phyloP scores from a whole-genome alignment of 1,284 basidiomycete genomes.

The Cutaneotrichosporon arboriforme region DNA sequence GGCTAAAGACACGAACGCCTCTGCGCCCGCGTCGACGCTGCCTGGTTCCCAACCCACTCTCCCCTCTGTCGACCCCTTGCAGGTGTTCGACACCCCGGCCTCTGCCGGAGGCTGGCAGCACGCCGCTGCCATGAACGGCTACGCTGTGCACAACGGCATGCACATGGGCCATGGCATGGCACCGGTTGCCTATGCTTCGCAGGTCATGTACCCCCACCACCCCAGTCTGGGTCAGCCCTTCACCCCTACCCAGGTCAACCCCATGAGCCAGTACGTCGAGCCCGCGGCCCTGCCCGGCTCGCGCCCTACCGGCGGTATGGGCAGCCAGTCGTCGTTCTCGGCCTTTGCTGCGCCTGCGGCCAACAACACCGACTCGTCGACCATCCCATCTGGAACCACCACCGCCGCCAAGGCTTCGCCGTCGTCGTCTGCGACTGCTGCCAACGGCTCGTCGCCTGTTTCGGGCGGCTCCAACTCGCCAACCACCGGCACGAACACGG shows the following conservation, averaged over 20 bases:
- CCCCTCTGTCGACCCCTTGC: constrained; percentile 6
- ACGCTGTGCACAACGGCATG: not conserved
- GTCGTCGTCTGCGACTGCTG: not conserved
- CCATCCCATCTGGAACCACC: not conserved
- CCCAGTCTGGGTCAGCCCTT: constrained; percentile 2
- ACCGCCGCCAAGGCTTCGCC: not conserved
- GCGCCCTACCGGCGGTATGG: not conserved
- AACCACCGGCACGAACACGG: not conserved
- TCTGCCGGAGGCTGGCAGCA: not conserved
- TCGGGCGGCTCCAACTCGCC: constrained; percentile 6
- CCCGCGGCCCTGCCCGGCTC: constrained; percentile 3
- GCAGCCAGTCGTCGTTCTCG: constrained; percentile 1
- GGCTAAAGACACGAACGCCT: not conserved
- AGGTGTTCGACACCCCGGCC: constrained; percentile 8
- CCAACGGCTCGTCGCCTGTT: not conserved
- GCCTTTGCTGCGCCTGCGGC: not conserved
- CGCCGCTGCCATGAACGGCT: not conserved
- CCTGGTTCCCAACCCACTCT: constrained; percentile 1
- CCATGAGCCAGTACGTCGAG: constrained; percentile 9
- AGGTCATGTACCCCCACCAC: constrained; percentile 6
- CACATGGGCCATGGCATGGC: not conserved
- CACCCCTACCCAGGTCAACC: not conserved
- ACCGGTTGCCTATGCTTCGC: not conserved
- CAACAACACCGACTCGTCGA: not conserved
- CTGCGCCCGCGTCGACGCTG: not conserved